Evolutionary conservation across 208 protist species (phyloP), one percentile per base, ranked within the genome.

Genomic region (Crithidia expoeki): DNA sequence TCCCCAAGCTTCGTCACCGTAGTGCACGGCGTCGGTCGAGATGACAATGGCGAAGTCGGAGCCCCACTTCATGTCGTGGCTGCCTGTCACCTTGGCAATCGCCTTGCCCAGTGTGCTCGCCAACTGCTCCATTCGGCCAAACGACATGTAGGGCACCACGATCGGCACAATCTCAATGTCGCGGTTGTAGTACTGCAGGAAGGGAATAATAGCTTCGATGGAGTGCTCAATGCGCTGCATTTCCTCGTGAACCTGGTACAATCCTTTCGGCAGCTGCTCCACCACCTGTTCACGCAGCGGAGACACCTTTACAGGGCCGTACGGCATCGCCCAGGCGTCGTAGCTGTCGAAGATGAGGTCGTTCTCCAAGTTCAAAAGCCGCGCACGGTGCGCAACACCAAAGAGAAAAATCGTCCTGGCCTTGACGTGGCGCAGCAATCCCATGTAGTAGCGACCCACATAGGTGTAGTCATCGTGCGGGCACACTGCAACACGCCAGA

Each of bases 21-120:
- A 79, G 60, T 73, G 53, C 57, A 69, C 73, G 27, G 73, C 73
- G 28, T 73, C 73, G 16, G 66, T 79, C n/a, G 73, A 72, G 52
- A 79, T 72, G 16, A 73, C 73, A 25, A 79, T 32, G 30, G 66
- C 73, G 38, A 73, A 65, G 52, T 73, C 65, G 25, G 36, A 27
- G 36, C 73, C 64, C 73, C 73, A 79, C 60, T 47, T n/a, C 61
- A 73, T 55, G 27, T 68, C 28, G 49, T 55, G 73, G 4, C 55
- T 51, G 58, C 50, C 14, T 51, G 56, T 62, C 38, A 59, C 61
- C 47, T 68, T 63, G 7, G 52, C 73, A n/a, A 73, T 57, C 16
- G 66, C 57, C 36, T n/a, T 19, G 16, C 44, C 66, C 27, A 73
- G 53, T 44, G 33, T 4, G 28, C 50, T 40, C 30, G 73, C 62